Conservation (phyloP, 129 eudicot species). For the Scalesia atractyloides region DNA sequence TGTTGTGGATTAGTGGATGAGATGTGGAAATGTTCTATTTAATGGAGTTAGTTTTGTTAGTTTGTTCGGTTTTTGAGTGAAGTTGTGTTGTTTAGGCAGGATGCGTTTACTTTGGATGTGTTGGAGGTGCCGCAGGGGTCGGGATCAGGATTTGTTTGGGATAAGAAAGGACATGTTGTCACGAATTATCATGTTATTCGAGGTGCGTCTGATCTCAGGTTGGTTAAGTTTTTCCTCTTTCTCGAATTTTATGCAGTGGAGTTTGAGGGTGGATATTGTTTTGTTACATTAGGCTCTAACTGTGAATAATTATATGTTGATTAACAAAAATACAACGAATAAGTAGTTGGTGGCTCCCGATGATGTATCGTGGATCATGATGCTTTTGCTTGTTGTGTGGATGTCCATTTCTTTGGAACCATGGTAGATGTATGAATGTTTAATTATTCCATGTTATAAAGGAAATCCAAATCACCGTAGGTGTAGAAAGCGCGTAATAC, state of each 20-base stretch:
- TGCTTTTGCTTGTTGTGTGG: neutral
- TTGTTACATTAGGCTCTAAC: neutral
- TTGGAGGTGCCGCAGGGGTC: slow-evolving; percentile 98
- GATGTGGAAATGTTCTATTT: neutral
- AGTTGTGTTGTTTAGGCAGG: slow-evolving; percentile 67
- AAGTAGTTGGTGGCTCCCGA: slow-evolving; percentile 2
- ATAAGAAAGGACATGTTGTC: slow-evolving; percentile 72
- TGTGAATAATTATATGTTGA: neutral
- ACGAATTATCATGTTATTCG: slow-evolving; percentile 98
- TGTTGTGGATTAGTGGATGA: neutral
- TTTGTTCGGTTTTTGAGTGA: slow-evolving; percentile 20
- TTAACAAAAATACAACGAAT: neutral
- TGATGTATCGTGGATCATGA: neutral
- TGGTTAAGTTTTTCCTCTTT: slow-evolving; percentile 28
- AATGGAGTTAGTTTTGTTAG: slow-evolving; percentile 8
- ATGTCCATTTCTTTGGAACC: slow-evolving; percentile 1
- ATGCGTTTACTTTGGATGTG: slow-evolving; percentile 89
- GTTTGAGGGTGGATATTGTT: slow-evolving; percentile 11
- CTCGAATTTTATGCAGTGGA: slow-evolving; percentile 7
- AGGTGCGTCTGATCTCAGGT: slow-evolving; percentile 98
- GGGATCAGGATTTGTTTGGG: slow-evolving; percentile 98
- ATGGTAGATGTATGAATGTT: neutral
- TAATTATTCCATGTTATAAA: slow-evolving; percentile 1
- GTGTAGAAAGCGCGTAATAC: slow-evolving; percentile 4
- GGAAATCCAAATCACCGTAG: neutral